Evolutionary conservation across 495 filamentous ascomycete genomes (phyloP).

Genomic region (Hypoxylon trugodes): DNA sequence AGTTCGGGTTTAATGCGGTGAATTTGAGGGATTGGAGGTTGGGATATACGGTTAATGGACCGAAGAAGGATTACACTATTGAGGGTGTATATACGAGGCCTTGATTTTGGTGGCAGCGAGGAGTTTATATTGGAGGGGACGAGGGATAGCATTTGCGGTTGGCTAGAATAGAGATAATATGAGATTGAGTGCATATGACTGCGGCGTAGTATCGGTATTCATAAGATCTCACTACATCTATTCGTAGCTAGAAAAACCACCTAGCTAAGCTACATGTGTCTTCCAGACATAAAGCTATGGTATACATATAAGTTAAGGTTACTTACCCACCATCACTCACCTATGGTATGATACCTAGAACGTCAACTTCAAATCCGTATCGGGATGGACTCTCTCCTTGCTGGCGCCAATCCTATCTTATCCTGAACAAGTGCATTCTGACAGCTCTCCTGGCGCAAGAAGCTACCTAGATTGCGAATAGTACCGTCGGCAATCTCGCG

Average conservation of each 20-base stretch:
- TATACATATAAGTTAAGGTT: no score
- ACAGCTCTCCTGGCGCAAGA: slow-evolving; percentile 43
- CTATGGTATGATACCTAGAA: background rate
- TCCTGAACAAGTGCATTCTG: slow-evolving; percentile 49
- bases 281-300: no score
- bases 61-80: slow-evolving; percentile 73
- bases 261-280: no score
- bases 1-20: slow-evolving; percentile 65
- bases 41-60: slow-evolving; percentile 69
- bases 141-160: background rate
- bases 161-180: background rate
- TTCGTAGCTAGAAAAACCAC: no score
- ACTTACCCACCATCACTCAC: slow-evolving; percentile 8
- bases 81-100: slow-evolving; percentile 58
- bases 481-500: slow-evolving; percentile 71
- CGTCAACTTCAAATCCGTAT: slow-evolving; percentile 40
- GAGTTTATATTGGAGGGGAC: no score
- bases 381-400: slow-evolving; percentile 30
- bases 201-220: no score
- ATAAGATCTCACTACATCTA: no score
- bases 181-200: background rate
- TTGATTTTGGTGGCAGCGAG: no score
- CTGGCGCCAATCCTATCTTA: slow-evolving; percentile 7
- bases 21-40: slow-evolving; percentile 63
- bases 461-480: slow-evolving; percentile 60